phyloP scores from a whole-genome alignment of 768 basidiomycete genomes.

The Rhizopogon sp. region DNA sequence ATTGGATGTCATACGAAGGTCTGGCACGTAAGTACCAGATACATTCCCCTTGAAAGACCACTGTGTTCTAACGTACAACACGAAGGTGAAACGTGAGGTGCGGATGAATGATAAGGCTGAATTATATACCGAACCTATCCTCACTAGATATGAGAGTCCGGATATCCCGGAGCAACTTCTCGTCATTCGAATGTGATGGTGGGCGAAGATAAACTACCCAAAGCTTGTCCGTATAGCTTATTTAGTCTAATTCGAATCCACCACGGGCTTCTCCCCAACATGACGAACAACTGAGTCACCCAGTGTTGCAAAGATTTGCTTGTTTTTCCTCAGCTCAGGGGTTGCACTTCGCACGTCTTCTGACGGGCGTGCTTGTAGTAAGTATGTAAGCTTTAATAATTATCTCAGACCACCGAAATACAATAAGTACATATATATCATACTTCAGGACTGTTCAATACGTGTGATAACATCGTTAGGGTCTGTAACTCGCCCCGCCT shows the following conservation, averaged over 20 bases:
- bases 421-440: neutral
- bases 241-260: too few species aligned
- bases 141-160: conserved; percentile 55
- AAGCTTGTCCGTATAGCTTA: too few species aligned
- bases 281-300: conserved; percentile 37
- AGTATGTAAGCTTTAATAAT: conserved; percentile 32
- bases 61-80: conserved; percentile 3
- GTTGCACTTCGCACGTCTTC: too few species aligned
- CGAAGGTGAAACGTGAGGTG: conserved; percentile 44
- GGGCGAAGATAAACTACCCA: neutral
- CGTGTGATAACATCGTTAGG: too few species aligned
- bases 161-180: conserved; percentile 72
- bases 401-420: conserved; percentile 41
- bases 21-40: conserved; percentile 51
- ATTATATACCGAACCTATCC: conserved; percentile 29
- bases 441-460: neutral
- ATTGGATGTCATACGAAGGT: conserved; percentile 68
- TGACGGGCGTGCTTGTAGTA: too few species aligned
- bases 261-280: conserved; percentile 31
- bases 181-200: conserved; percentile 42
- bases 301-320: too few species aligned
- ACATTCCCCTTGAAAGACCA: neutral
- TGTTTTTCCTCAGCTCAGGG: too few species aligned
- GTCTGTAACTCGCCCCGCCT: neutral
- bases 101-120: conserved; percentile 32